Conservation (phyloP, 2,329 filamentous ascomycete genomes). For the Biscogniauxia sp. region DNA sequence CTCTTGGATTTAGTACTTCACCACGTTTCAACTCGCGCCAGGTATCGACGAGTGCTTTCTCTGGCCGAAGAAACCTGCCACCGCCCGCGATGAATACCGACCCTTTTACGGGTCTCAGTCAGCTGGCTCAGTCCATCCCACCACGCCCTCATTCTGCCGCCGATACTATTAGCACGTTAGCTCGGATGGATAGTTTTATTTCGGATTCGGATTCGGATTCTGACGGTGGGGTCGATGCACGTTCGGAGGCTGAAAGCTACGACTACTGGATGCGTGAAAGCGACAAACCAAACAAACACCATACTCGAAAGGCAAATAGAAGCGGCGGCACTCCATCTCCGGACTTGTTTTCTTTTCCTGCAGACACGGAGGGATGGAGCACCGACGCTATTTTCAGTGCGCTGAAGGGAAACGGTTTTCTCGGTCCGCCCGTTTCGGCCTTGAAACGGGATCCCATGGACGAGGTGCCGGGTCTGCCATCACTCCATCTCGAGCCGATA, state of each 20-base stretch:
- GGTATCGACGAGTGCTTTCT: constrained; percentile 33
- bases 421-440: constrained; percentile 30
- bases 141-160: constrained; percentile 47
- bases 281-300: constrained; percentile 37
- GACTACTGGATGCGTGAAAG: constrained; percentile 60
- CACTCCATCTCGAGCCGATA: constrained; percentile 36
- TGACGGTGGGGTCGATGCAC: constrained; percentile 40
- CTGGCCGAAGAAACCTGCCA: constrained; percentile 28
- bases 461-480: constrained; percentile 39
- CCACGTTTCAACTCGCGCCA: constrained; percentile 24
- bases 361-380: constrained; percentile 43
- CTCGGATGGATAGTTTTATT: constrained; percentile 42
- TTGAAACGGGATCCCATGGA: constrained; percentile 44
- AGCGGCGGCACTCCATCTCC: constrained; percentile 39
- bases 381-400: constrained; percentile 46
- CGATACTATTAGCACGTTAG: constrained; percentile 43
- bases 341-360: constrained; percentile 55
- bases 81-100: constrained; percentile 29
- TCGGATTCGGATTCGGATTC: constrained; percentile 48
- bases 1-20: constrained; percentile 16
- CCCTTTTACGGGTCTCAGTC: constrained; percentile 21
- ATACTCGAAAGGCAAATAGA: constrained; percentile 8
- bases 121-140: constrained; percentile 29
- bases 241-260: constrained; percentile 43
- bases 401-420: constrained; percentile 34